Evolutionary conservation across 148 eudicot genomes (phyloP).

Genomic region (Amaranthus hypochondriacus): DNA sequence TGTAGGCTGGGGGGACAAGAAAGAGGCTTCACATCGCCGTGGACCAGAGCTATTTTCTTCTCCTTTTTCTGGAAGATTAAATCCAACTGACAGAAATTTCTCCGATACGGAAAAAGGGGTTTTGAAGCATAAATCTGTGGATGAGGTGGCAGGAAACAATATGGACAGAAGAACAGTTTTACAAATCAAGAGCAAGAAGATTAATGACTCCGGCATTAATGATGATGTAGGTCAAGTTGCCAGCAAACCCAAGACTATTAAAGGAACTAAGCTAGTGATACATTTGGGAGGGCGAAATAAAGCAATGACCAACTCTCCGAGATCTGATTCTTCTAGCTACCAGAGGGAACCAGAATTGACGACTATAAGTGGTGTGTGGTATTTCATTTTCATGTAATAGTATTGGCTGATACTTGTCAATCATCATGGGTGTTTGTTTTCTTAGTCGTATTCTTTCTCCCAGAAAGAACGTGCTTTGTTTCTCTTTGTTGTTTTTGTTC

Average conservation of each 20-base stretch:
- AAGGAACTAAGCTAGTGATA: constrained; percentile 83
- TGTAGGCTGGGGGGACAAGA: constrained; percentile 27
- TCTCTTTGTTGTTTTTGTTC: neutral
- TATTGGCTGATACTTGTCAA: neutral
- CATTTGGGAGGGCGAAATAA: constrained; percentile 75
- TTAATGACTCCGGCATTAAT: constrained; percentile 27
- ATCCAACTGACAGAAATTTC: constrained; percentile 40
- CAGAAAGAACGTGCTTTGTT: neutral
- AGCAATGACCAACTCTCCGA: constrained; percentile 57
- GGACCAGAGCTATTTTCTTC: constrained; percentile 32
- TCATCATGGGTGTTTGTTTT: neutral
- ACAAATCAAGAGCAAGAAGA: constrained; percentile 47
- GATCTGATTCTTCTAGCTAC: constrained; percentile 64
- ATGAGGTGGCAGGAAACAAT: constrained; percentile 43
- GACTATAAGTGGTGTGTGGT: constrained; percentile 52
- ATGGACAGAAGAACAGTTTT: constrained; percentile 36
- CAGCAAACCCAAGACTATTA: constrained; percentile 41
- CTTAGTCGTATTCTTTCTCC: neutral
- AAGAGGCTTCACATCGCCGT: constrained; percentile 33
- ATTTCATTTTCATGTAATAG: neutral
- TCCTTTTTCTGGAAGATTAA: constrained; percentile 44
- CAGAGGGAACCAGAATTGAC: constrained; percentile 53
- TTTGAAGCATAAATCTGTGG: constrained; percentile 51
- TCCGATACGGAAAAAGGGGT: constrained; percentile 44
- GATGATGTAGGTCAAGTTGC: constrained; percentile 44